Evolutionary conservation across 371 early-diverging fungal species (phyloP).

Genomic region (Capillidium heterosporum): DNA sequence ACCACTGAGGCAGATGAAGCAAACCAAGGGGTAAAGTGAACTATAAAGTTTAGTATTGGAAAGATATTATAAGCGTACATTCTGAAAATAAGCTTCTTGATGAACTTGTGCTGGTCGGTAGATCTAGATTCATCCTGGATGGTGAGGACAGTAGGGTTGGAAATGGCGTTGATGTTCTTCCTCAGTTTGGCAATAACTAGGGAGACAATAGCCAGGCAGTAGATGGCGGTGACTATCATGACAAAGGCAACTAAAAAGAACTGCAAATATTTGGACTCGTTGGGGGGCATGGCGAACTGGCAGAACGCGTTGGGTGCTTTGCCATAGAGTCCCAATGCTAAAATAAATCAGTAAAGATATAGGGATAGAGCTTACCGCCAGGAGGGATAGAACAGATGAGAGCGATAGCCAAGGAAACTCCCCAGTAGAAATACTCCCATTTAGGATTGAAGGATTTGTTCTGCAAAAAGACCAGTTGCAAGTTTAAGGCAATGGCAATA

Average conservation of each 20-base stretch:
- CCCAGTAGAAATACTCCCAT: constrained; percentile 1
- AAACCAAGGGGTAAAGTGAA: not conserved
- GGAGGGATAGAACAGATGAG: not conserved
- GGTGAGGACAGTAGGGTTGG: not conserved
- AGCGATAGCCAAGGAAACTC: not conserved
- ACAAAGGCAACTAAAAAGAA: not conserved
- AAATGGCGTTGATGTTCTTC: not conserved
- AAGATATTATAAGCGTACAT: not conserved
- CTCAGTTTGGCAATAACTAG: not conserved
- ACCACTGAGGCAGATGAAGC: not conserved
- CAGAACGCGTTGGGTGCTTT: not conserved
- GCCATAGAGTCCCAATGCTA: not conserved
- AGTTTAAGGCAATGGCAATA: not conserved
- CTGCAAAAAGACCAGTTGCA: not conserved
- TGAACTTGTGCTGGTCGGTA: not conserved
- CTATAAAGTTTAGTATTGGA: not conserved
- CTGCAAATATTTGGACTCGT: not conserved
- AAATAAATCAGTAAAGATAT: not conserved
- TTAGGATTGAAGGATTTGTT: not conserved
- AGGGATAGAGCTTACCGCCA: not conserved
- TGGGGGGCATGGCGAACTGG: not conserved
- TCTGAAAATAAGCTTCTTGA: not conserved
- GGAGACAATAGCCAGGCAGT: not conserved
- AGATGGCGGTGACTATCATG: not conserved
- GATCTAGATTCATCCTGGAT: not conserved